phyloP scores from a whole-genome alignment of 129 eudicot species.

The Pittosporum tobira region DNA sequence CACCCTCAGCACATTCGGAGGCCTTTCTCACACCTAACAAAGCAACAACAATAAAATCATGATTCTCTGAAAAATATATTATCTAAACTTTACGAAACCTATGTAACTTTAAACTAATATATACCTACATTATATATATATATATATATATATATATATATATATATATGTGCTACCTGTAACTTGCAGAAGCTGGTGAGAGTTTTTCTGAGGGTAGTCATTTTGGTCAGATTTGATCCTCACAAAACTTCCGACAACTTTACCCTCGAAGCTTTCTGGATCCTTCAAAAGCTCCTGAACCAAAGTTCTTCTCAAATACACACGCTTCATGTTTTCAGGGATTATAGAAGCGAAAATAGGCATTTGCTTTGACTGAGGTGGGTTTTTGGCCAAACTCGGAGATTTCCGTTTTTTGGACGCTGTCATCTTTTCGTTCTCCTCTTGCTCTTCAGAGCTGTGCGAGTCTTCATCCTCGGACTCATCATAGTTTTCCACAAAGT shows the following conservation, averaged over 20 bases:
- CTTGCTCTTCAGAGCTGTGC: slow-evolving; percentile 36
- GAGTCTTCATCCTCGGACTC: slow-evolving; percentile 46
- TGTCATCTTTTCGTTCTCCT: slow-evolving; percentile 6
- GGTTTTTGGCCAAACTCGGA: slow-evolving; percentile 16
- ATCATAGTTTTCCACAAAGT: slow-evolving; percentile 66
- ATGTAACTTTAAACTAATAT: no score
- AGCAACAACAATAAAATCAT: no score
- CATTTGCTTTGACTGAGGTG: slow-evolving; percentile 22
- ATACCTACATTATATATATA: no score
- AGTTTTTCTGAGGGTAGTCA: no score
- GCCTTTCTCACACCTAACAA: no score
- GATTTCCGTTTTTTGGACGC: slow-evolving; percentile 16
- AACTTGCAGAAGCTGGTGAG: no score
- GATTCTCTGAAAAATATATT: no score
- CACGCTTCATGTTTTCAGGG: slow-evolving; percentile 60
- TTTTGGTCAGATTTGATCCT: slow-evolving; percentile 69
- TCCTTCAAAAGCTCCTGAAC: slow-evolving; percentile 54
- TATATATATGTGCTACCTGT: slow-evolving; percentile 34
- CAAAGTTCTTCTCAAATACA: slow-evolving; percentile 61
- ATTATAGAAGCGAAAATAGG: slow-evolving; percentile 52
- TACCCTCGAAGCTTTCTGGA: slow-evolving; percentile 53
- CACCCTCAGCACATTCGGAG: no score
- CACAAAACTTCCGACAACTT: slow-evolving; percentile 73
- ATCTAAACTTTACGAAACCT: no score
- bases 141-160: not conserved